These are phyloP conservation scores for Beauveria rudraprayagi DNA, from an alignment of 2,329 filamentous ascomycete species.

Conservation along the genomic window DNA sequence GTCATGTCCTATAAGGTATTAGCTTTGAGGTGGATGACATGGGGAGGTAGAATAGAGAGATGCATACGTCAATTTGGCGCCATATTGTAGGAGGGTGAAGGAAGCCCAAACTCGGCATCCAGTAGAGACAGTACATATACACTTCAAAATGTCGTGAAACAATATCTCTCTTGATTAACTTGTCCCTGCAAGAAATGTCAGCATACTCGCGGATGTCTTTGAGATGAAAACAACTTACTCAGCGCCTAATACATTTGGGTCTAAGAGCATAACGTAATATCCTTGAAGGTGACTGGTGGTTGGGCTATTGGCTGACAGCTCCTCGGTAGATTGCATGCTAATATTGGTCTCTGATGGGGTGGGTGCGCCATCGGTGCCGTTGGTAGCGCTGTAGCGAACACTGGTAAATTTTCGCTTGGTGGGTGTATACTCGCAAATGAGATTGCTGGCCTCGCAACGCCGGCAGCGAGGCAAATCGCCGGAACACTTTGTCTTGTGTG, in stretches of 20 bases:
- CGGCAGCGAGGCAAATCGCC: constrained; percentile 32
- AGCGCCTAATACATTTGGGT: constrained; percentile 18
- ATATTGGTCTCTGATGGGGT: background rate
- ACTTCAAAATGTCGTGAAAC: constrained; percentile 29
- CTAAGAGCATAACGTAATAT: constrained; percentile 17
- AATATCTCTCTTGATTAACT: constrained; percentile 27
- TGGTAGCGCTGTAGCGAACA: constrained; percentile 19
- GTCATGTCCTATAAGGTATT: constrained; percentile 20
- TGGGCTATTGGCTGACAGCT: constrained; percentile 14
- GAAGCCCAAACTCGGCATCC: constrained; percentile 31
- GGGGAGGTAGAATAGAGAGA: background rate
- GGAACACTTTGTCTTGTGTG: constrained; percentile 36
- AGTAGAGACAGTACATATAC: constrained; percentile 31
- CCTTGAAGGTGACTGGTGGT: constrained; percentile 12
- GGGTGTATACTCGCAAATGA: constrained; percentile 33
- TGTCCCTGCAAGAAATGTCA: constrained; percentile 19
- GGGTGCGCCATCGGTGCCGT: constrained; percentile 2
- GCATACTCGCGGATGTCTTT: background rate
- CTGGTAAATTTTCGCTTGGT: constrained; percentile 31
- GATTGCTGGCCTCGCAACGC: constrained; percentile 26
- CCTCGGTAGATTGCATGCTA: background rate
- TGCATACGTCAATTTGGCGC: constrained; percentile 25
- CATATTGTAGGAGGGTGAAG: constrained; percentile 29
- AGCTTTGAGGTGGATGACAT: background rate
- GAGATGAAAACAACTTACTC: constrained; percentile 20